Evolutionary conservation across 306 rosid genomes (phyloP), one percentile per base, ranked within the genome.

Genomic region (Cicer bijugum): DNA sequence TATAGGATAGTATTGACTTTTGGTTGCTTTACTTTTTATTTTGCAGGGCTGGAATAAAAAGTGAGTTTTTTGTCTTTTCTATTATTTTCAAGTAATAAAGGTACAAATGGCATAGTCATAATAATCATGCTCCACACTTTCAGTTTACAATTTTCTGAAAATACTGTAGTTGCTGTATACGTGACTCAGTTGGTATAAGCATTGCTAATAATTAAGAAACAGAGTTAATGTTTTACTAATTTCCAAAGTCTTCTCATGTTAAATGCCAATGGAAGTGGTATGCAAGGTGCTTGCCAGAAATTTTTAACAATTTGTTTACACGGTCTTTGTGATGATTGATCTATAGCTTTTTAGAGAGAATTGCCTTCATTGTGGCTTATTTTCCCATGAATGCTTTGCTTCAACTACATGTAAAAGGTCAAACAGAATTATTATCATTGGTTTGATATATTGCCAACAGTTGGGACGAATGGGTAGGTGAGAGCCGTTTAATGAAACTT

Each of bases 31-130:
- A 23, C 17, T 83, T 86, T 43, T 40, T 84, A 40, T 86, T 86
- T 87, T 88, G 90, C 99, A 95, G 99, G 99, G 99, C 59, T 95
- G 99, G 99, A 95, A 88, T 79, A 95, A 95, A 86, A 95, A 90
- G 99, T 94, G 80, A 94, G 96, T 83, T 70, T 78, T 61, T 71
- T 67, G 71, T 50, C 60, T 12, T 81, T 85, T 55, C 57, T 6
- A 48, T 48, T 70, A 65, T 78, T 56, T 83, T 74, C 58, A 42
- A 33, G 66, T 79, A 63, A 28, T 57, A 20, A 50, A 69, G 67
- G 77, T 76, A 57, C 68, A 67, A 47, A 38, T 69, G 62, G 15
- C 60, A 58, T 10, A 2, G 16, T 58, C 38, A 4, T 35, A 28
- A 68, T 62, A 47, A 15, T 23, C 48, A 69, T 63, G 55, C 75